These are phyloP conservation scores for Lactarius indigo DNA, from an alignment of 768 basidiomycete genomes.

Conservation along the genomic window DNA sequence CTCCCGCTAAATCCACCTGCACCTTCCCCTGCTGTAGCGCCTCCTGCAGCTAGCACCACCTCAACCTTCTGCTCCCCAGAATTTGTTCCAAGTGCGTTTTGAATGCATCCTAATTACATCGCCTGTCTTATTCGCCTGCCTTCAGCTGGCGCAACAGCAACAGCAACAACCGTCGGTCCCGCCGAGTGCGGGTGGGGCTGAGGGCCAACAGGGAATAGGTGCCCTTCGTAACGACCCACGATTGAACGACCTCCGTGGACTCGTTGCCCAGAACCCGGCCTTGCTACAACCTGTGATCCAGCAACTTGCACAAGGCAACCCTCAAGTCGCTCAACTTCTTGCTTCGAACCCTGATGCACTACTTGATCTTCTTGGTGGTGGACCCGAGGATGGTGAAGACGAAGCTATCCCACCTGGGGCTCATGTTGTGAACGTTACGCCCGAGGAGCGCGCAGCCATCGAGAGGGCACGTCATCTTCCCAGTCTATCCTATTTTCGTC, in stretches of 20 bases:
- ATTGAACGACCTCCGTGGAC: slow-evolving; percentile 43
- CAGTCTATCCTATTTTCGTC: not conserved
- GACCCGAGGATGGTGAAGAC: slow-evolving; percentile 41
- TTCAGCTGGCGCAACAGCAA: slow-evolving; percentile 70
- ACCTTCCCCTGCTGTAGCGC: slow-evolving; percentile 34
- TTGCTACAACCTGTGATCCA: slow-evolving; percentile 78
- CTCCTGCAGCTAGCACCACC: slow-evolving; percentile 35
- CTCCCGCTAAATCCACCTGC: slow-evolving; percentile 31
- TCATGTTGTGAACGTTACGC: slow-evolving; percentile 71
- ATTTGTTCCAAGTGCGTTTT: slow-evolving; percentile 75
- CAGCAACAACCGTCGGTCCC: slow-evolving; percentile 36
- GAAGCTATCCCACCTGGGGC: slow-evolving; percentile 42
- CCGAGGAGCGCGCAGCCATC: slow-evolving; percentile 86
- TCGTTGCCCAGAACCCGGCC: slow-evolving; percentile 74
- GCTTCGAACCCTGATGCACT: slow-evolving; percentile 70
- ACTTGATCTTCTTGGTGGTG: slow-evolving; percentile 53
- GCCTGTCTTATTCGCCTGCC: not conserved
- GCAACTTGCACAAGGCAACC: slow-evolving; percentile 73
- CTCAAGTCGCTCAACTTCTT: slow-evolving; percentile 65
- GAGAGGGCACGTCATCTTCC: slow-evolving; percentile 60
- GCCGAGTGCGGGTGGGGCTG: slow-evolving; percentile 34
- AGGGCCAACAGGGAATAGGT: slow-evolving; percentile 41
- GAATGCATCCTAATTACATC: not conserved
- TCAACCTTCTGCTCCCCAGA: slow-evolving; percentile 55
- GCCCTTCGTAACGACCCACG: slow-evolving; percentile 61